Percentiles rank a stretch among this genome's conserved stretches.
Evolutionary conservation across 164 flowering plant species (phyloP).

Genomic region (Kingdonia uniflora): DNA sequence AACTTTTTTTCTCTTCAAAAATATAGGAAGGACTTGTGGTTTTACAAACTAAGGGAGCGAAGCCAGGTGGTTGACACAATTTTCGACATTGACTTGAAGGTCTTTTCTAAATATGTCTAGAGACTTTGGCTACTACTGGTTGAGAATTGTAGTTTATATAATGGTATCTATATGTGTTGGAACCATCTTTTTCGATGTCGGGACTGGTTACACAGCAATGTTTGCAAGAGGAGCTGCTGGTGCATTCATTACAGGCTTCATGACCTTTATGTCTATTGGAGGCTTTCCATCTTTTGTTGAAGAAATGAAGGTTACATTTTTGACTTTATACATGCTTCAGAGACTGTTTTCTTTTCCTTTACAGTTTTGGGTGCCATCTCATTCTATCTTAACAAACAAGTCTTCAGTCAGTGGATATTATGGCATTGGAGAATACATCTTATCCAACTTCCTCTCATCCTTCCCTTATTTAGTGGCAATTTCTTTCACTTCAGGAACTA

Average conservation of each 20-base stretch:
- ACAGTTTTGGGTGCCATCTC: too few relatives aligned
- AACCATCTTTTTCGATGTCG: conserved; percentile 51
- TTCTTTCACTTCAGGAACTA: conserved; percentile 26
- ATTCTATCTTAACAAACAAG: conserved; percentile 12
- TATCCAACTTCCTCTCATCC: conserved; percentile 50
- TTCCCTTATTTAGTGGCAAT: conserved; percentile 46
- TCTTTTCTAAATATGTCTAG: conserved; percentile 74
- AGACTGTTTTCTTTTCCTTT: too few relatives aligned
- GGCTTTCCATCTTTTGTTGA: conserved; percentile 84
- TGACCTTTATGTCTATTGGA: conserved; percentile 89
- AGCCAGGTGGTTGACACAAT: conserved; percentile 71
- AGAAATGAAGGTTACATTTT: conserved; percentile 66
- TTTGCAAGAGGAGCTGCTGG: conserved; percentile 64
- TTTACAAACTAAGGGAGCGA: conserved; percentile 35
- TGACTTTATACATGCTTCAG: neutral
- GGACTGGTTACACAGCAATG: conserved; percentile 51
- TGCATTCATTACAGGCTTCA: conserved; percentile 63
- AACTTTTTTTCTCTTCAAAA: neutral
- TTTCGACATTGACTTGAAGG: conserved; percentile 43
- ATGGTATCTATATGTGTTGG: conserved; percentile 63
- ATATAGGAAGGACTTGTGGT: conserved; percentile 42
- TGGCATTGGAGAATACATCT: conserved; percentile 26
- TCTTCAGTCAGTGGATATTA: conserved; percentile 28
- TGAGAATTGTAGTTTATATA: conserved; percentile 46
- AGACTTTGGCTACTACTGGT: conserved; percentile 83